Base-by-base conservation (phyloP, 1,139 yeast species). In the Yarrowia galli region DNA sequence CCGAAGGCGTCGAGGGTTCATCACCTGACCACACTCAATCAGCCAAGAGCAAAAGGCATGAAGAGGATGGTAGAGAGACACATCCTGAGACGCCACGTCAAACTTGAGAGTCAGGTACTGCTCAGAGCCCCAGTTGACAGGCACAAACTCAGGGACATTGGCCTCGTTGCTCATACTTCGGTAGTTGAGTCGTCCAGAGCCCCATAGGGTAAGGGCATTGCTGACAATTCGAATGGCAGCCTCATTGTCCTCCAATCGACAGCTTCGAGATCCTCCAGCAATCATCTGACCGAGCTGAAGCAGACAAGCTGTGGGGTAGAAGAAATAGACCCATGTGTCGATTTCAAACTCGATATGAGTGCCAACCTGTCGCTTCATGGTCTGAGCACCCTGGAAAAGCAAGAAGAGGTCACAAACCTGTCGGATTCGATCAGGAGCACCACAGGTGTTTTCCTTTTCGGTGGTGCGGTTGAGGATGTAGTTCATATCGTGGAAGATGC, bases 281-380 rank as follows among this genome's bases (percentile, higher is more conserved):
- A 80, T 76, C 35, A 75, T 72, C 18, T 76, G 73, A 3, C 79
- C 79, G 4, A 81, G 75, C 69, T 79, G 79, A 10, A 80, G 72
- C 7, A 80, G 75, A 51, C 75, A 79, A 2, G 82, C 91, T 71
- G 89, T 87, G 40, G 92, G 88, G 71, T 90, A 91, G 77, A 91
- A 91, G 74, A 87, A 91, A 0, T 91, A 85, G 0, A 95, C 88
- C 82, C 95, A 93, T 67, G 90, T 92, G 23, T 91, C 92, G 60
- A 88, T 88, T 75, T 95, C 99, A 75, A 90, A 95, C 75, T 93
- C 98, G 15, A 95, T 92, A 76, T 95, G 99, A 69, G 86, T 87
- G 16, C 84, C 82, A n/a, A 87, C 85, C 74, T 92, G 97, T 71
- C 98, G 82, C 71, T 83, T 84, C 73, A 92, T 79, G 0, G 90